These are phyloP conservation scores for Mycena vulgaris DNA, from an alignment of 768 basidiomycete species.

Conservation along the genomic window DNA sequence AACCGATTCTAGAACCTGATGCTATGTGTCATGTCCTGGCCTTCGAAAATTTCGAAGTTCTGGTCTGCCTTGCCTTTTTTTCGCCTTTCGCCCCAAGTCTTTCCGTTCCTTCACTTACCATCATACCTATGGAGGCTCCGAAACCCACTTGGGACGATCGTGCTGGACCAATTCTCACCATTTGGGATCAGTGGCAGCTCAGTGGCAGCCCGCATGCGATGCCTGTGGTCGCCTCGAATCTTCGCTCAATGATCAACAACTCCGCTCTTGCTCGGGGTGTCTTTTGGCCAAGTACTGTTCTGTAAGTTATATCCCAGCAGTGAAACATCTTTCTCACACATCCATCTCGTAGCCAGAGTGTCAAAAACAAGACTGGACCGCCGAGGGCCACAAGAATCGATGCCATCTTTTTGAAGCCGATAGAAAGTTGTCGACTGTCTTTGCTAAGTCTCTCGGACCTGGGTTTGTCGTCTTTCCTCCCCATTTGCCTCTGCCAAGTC, in stretches of 20 bases:
- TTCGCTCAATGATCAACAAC: not conserved
- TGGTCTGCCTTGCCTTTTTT: not conserved
- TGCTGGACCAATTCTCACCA: not conserved
- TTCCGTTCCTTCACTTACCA: not conserved
- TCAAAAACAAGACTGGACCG: constrained; percentile 9
- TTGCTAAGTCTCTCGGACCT: constrained; percentile 15
- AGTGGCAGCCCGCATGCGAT: constrained; percentile 7
- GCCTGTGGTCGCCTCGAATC: constrained; percentile 4
- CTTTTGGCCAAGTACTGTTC: constrained; percentile 9
- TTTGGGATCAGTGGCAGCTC: constrained; percentile 11
- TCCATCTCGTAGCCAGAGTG: not conserved
- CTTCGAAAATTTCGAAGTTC: not conserved
- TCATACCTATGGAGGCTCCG: not conserved
- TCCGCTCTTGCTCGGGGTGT: not conserved
- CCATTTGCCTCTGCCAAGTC: not conserved
- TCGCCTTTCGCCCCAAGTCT: not conserved
- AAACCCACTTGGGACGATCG: not conserved
- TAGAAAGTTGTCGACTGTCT: constrained; percentile 15
- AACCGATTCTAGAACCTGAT: too few species aligned
- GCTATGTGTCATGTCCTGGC: not conserved
- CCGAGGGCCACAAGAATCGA: not conserved
- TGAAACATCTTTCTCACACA: not conserved
- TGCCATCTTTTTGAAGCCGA: constrained; percentile 23
- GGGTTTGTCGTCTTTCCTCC: not conserved
- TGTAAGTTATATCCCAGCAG: not conserved